These are phyloP conservation scores for Berberis vulgaris DNA, from an alignment of 164 flowering plant species.

Conservation along the genomic window DNA sequence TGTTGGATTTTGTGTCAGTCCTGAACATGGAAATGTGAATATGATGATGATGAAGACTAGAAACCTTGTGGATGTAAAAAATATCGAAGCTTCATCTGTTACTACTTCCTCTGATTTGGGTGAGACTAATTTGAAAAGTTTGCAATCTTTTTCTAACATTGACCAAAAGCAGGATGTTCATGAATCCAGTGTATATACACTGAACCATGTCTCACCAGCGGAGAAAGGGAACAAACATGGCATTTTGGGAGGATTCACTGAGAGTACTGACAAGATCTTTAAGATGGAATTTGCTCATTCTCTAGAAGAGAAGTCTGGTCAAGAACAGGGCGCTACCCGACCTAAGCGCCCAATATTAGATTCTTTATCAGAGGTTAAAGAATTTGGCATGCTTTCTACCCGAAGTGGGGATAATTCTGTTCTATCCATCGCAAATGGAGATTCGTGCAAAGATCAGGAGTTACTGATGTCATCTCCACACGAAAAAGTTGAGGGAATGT, in stretches of 20 bases:
- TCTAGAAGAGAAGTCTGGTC: conserved; percentile 13
- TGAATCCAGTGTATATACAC: conserved; percentile 9
- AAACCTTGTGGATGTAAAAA: conserved; percentile 9
- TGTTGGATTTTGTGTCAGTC: conserved; percentile 5
- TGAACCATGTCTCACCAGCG: conserved; percentile 10
- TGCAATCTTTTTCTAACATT: conserved; percentile 11
- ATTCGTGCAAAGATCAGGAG: conserved; percentile 16
- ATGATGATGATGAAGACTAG: conserved; percentile 14
- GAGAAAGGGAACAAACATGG: conserved; percentile 16
- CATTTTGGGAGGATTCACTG: conserved; percentile 10
- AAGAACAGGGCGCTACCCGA: conserved; percentile 11
- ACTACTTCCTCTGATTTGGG: conserved; percentile 1
- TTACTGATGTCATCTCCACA: conserved; percentile 15
- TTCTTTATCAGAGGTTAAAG: conserved; percentile 13
- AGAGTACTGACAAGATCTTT: conserved; percentile 3
- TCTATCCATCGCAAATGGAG: conserved; percentile 11
- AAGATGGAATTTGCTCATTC: conserved; percentile 3
- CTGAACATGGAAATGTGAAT: conserved; percentile 9
- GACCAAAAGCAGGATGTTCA: conserved; percentile 9
- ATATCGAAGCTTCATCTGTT: conserved; percentile 8
- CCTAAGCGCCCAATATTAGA: conserved; percentile 8
- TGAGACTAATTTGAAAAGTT: conserved; percentile 4
- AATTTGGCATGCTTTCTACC: conserved; percentile 7
- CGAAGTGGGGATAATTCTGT: conserved; percentile 4
- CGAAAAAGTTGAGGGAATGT: conserved; percentile 29